Base-by-base conservation (phyloP, 108 stramenopile genomes). In the Discostella stelligeroides region DNA sequence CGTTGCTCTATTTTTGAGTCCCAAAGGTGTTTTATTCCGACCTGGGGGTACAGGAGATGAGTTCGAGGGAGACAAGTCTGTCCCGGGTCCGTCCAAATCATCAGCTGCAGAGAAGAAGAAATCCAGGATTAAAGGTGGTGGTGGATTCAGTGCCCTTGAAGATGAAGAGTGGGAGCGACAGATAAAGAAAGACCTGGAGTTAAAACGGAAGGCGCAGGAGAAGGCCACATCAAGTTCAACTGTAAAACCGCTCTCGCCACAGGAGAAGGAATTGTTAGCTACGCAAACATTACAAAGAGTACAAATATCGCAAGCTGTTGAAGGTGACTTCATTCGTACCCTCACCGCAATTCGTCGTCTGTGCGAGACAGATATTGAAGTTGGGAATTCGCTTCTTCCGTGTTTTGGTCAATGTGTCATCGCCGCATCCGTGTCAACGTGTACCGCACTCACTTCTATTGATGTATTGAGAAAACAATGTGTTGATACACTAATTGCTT, bases 131-230 rank as follows among this genome's bases (percentile, higher is more conserved):
- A 86, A 84, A 63, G 78, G 78, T 9, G 67, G 65, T 7, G 68
- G 76, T 41, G 85, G 85, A 4, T 79, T 72, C 27, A 65, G 70
- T 37, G 50, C 66, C 17, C 70, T 80, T 25, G 91, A 88, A 51
- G 92, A 93, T 9, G 95, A 96, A 53, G 92, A 92, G 71, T 96
- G 95, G 95, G 95, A 96, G 51, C 58, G 76, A 17, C 86, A 96
- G 58, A 79, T 93, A 8, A 93, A 89, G 67, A 90, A 88, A 55
- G 95, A 96, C 57, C 66, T 96, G 12, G 87, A 77, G 39, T 73
- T 61, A 25, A 92, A 90, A 76, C 86, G 86, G 68, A 78, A 82
- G 50, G 58, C 43, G 23, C 54, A 58, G 11, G 71, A 64, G 27
- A 34, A 40, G 34, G 42, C 42, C 6, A 15, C 58, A 37, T 39